These are phyloP conservation scores for Hyphopichia wangnamkhiaoensis DNA, from an alignment of 1,139 yeast genomes.

Conservation along the genomic window DNA sequence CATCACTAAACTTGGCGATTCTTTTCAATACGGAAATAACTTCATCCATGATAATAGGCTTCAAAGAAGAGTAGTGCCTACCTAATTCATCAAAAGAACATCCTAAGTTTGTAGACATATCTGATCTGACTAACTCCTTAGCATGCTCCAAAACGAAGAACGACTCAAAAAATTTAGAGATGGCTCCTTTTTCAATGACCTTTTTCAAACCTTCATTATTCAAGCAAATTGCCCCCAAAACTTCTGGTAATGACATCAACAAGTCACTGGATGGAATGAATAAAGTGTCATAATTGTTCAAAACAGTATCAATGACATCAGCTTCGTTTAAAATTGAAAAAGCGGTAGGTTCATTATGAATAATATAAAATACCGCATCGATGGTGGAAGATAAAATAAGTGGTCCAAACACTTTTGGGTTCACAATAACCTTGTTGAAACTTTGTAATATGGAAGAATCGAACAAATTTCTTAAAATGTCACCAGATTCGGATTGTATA, in stretches of 20 bases:
- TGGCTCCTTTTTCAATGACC: constrained; percentile 48
- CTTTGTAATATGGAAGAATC: constrained; percentile 76
- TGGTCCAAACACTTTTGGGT: constrained; percentile 68
- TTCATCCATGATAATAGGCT: constrained; percentile 57
- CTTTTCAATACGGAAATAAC: constrained; percentile 48
- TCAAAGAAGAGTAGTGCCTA: constrained; percentile 77
- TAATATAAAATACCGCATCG: constrained; percentile 68
- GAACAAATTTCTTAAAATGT: constrained; percentile 77
- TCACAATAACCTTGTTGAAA: constrained; percentile 58
- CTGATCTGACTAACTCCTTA: constrained; percentile 41
- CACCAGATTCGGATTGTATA: constrained; percentile 76
- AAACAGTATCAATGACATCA: constrained; percentile 63
- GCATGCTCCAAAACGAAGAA: constrained; percentile 53
- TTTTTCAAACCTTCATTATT: constrained; percentile 70
- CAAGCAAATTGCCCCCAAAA: constrained; percentile 80
- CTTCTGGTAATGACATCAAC: constrained; percentile 66
- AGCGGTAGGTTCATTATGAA: constrained; percentile 92
- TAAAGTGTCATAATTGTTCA: constrained; percentile 54
- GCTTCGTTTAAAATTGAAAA: constrained; percentile 81
- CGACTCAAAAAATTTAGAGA: constrained; percentile 51
- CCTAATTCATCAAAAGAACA: constrained; percentile 77
- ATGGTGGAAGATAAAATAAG: constrained; percentile 64
- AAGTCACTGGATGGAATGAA: constrained; percentile 61
- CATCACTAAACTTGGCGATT: constrained; percentile 30
- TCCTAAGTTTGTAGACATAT: constrained; percentile 59